These are phyloP conservation scores for Lizonia empirigonia DNA, from an alignment of 2,329 filamentous ascomycete species.

Conservation along the genomic window DNA sequence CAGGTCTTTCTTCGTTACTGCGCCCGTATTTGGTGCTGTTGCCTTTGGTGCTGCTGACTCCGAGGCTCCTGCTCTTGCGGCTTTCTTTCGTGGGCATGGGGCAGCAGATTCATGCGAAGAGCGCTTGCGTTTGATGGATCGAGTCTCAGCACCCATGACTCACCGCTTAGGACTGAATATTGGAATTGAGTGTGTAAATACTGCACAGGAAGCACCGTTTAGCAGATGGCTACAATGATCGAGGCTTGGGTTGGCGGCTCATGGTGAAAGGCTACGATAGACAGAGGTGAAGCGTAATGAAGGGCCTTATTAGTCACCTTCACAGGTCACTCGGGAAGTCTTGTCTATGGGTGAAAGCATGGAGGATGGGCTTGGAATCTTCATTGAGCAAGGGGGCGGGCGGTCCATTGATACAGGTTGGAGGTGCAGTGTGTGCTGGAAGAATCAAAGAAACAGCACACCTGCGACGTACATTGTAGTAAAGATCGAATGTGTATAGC, in stretches of 20 bases:
- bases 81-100: conserved; percentile 18
- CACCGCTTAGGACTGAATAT: not conserved
- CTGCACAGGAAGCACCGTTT: not conserved
- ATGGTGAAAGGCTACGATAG: not conserved
- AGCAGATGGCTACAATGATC: conserved; percentile 1
- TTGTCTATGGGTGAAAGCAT: not conserved
- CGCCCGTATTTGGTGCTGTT: not conserved
- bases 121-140: conserved; percentile 30
- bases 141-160: conserved; percentile 1
- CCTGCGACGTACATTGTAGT: conserved; percentile 23
- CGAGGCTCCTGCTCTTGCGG: not conserved
- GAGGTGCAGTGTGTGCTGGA: not conserved
- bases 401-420: no score
- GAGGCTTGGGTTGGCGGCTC: not conserved
- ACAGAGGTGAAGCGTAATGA: not conserved
- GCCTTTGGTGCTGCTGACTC: not conserved
- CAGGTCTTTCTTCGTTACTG: not conserved
- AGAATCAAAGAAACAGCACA: conserved; percentile 3
- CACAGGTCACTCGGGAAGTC: not conserved
- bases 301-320: not conserved
- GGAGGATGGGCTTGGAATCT: not conserved
- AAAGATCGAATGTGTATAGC: conserved; percentile 8
- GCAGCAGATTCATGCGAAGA: conserved; percentile 10
- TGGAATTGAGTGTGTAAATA: not conserved
- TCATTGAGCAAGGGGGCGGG: no score